phyloP scores from a whole-genome alignment of 495 filamentous ascomycete genomes.

The Talaromyces proteolyticus region DNA sequence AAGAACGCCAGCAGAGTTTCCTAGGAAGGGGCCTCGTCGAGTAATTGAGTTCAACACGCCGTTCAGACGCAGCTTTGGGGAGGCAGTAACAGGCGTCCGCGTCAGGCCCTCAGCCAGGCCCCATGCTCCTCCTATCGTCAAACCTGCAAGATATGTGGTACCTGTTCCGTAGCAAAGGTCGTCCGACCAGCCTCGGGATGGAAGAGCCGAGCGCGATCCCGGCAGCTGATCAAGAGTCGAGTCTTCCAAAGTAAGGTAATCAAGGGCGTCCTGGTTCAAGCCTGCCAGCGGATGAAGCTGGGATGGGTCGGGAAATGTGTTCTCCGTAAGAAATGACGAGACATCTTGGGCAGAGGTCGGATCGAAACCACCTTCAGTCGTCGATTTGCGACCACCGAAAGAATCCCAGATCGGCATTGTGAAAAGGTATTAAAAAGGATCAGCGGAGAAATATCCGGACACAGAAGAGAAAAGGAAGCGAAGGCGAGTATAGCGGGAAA shows the following conservation, averaged over 20 bases:
- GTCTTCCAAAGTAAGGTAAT: conserved; percentile 92
- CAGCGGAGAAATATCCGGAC: no score
- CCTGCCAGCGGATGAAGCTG: conserved; percentile 90
- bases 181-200: conserved; percentile 94
- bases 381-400: conserved; percentile 74
- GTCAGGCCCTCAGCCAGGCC: conserved; percentile 82
- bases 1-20: conserved; percentile 90
- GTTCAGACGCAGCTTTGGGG: conserved; percentile 88
- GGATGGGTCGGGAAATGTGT: conserved; percentile 73
- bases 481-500: background rate
- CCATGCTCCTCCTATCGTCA: conserved; percentile 87
- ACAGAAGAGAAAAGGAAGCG: background rate
- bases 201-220: conserved; percentile 76
- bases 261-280: conserved; percentile 83
- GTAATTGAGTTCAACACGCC: conserved; percentile 90
- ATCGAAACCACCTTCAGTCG: conserved; percentile 57
- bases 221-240: conserved; percentile 83
- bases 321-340: conserved; percentile 69
- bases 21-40: conserved; percentile 88
- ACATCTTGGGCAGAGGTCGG: conserved; percentile 68
- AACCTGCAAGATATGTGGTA: conserved; percentile 79
- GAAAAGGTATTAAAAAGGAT: conserved; percentile 10
- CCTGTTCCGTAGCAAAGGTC: conserved; percentile 97
- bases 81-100: conserved; percentile 62
- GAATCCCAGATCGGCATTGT: conserved; percentile 83